Evolutionary conservation across 2,329 filamentous ascomycete genomes (phyloP).

Genomic region (Fonsecaea erecta): DNA sequence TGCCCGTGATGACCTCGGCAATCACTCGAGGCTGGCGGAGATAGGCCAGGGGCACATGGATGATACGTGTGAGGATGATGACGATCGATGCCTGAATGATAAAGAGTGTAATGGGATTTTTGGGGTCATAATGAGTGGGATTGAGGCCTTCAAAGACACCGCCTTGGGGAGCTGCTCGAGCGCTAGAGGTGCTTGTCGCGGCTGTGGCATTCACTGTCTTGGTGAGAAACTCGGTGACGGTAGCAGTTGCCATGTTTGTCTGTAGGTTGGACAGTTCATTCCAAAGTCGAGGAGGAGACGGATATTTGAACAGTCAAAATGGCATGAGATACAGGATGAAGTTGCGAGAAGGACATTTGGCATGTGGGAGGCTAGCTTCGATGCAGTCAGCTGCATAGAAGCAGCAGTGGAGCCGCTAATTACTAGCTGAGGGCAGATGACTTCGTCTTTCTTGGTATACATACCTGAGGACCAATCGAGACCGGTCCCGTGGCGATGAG

Average conservation of each 20-base stretch:
- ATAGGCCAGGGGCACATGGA: conserved; percentile 77
- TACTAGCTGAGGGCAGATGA: background rate
- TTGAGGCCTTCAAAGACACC: conserved; percentile 74
- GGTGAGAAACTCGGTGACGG: conserved; percentile 34
- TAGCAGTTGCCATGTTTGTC: conserved; percentile 32
- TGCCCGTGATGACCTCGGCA: conserved; percentile 82
- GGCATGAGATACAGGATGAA: background rate
- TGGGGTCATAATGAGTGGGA: conserved; percentile 69
- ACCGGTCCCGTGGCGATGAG: background rate
- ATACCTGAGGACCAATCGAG: background rate
- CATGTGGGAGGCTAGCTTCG: background rate
- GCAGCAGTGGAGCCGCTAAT: background rate
- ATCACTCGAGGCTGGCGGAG: conserved; percentile 82
- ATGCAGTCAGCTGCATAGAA: conserved; percentile 9
- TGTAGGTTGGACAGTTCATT: background rate
- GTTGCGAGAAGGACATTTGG: background rate
- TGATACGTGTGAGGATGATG: conserved; percentile 72
- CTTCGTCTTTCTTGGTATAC: background rate
- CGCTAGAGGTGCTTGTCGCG: conserved; percentile 37
- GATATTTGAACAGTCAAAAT: background rate
- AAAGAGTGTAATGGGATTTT: conserved; percentile 74
- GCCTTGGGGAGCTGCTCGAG: conserved; percentile 59
- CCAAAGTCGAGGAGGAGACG: background rate
- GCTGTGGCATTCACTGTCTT: conserved; percentile 30
- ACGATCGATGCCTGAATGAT: conserved; percentile 77